Conservation (phyloP, 176 grass and related monocot genomes). For the Oryza nivara region DNA sequence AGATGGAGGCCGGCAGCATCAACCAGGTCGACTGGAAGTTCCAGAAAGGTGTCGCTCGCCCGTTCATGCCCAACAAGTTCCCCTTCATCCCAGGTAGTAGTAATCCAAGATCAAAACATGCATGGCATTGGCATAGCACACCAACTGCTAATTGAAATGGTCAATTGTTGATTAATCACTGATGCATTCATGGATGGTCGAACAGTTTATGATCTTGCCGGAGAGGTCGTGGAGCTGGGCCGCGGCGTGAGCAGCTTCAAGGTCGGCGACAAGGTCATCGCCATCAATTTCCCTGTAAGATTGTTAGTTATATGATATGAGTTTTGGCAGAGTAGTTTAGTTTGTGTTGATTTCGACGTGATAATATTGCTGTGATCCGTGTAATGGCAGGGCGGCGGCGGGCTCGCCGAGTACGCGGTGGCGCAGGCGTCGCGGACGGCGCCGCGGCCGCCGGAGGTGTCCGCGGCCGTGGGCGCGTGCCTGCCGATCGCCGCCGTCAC, state of each 20-base stretch:
- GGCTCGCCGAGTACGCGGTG: conserved; percentile 50
- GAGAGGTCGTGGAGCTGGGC: conserved; percentile 55
- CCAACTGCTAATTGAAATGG: too few species aligned
- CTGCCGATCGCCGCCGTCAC: conserved; percentile 50
- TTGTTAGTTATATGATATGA: background rate
- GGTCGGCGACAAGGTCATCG: conserved; percentile 54
- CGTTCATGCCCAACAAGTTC: conserved; percentile 48
- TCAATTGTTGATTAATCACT: too few species aligned
- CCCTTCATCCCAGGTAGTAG: conserved; percentile 34
- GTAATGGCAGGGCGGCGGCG: conserved; percentile 50
- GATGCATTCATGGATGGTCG: background rate
- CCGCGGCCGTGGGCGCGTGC: conserved; percentile 46
- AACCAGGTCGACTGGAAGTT: conserved; percentile 61
- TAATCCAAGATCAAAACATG: too few species aligned
- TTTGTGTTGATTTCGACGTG: background rate
- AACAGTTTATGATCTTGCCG: conserved; percentile 55
- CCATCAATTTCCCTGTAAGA: conserved; percentile 55
- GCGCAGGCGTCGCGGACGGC: conserved; percentile 3
- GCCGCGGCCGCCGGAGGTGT: conserved; percentile 42
- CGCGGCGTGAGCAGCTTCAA: conserved; percentile 45
- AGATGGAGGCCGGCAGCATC: conserved; percentile 50
- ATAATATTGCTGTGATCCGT: background rate
- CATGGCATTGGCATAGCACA: too few species aligned
- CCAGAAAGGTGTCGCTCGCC: conserved; percentile 48
- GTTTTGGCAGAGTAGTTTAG: background rate